phyloP scores from a whole-genome alignment of 257 asterid species.

The Solanum sparsipilum region DNA sequence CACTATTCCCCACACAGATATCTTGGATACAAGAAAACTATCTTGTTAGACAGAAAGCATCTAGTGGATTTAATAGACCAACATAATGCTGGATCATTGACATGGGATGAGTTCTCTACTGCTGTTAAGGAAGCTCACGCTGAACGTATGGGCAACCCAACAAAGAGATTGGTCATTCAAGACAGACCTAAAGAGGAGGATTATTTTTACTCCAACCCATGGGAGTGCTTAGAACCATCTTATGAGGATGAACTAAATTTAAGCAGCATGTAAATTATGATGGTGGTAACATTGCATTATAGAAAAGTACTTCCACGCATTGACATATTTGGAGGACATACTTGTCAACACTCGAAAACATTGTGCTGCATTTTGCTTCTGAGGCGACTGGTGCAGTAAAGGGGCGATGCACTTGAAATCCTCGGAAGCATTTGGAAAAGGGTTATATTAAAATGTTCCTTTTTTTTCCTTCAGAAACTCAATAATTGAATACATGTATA shows the following conservation, averaged over 20 bases:
- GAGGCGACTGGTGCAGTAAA: neutral
- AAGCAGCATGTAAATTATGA: neutral
- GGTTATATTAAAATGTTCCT: constrained; percentile 1
- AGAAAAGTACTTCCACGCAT: neutral
- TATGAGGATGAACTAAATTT: neutral
- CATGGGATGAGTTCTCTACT: constrained; percentile 52
- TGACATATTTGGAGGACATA: neutral
- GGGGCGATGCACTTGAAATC: neutral
- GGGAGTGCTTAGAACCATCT: constrained; percentile 41
- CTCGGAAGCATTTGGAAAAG: neutral
- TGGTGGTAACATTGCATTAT: neutral
- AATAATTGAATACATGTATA: constrained; percentile 56
- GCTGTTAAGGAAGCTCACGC: constrained; percentile 36
- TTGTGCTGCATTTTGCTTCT: neutral
- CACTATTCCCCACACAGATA: constrained; percentile 16
- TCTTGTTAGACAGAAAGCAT: constrained; percentile 34
- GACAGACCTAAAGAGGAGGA: constrained; percentile 66
- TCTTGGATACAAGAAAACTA: constrained; percentile 49
- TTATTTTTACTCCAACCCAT: constrained; percentile 59
- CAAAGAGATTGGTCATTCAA: constrained; percentile 14
- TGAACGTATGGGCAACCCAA: constrained; percentile 39
- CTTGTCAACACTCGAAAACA: neutral
- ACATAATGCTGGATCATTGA: constrained; percentile 22
- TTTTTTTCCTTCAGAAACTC: neutral
- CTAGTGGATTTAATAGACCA: constrained; percentile 42